Evolutionary conservation across 2,329 filamentous ascomycete genomes (phyloP).

Genomic region (Annulohypoxylon truncatum): DNA sequence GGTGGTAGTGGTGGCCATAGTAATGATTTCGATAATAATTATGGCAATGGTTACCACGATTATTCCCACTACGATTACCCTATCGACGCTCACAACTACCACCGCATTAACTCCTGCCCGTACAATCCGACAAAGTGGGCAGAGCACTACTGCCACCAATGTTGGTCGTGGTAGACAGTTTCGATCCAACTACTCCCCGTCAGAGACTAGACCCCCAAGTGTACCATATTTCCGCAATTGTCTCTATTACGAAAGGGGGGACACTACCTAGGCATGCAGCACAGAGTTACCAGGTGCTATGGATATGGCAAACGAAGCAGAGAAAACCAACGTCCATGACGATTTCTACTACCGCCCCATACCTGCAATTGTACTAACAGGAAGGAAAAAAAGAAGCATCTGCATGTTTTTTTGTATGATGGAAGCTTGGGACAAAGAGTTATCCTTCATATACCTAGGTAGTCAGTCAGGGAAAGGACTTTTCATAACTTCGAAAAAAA

Average conservation of each 20-base stretch:
- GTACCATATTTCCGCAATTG: background rate
- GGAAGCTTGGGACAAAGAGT: no score
- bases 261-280: background rate
- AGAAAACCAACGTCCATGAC: background rate
- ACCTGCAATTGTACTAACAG: constrained; percentile 4
- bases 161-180: background rate
- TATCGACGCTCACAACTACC: no score
- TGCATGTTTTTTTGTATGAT: background rate
- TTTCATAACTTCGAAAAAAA: background rate
- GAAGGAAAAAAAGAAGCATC: background rate
- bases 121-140: background rate
- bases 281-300: background rate
- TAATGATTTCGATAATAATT: no score
- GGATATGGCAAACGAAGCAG: background rate
- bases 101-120: background rate
- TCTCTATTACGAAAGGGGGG: background rate
- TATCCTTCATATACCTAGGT: no score
- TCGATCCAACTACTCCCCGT: background rate
- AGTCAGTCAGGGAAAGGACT: background rate
- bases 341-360: background rate
- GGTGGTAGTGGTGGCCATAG: no score
- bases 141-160: background rate
- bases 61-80: no score
- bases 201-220: background rate
- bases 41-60: no score